Conservation (phyloP, 306 rosid species). For the Trifolium dubium region DNA sequence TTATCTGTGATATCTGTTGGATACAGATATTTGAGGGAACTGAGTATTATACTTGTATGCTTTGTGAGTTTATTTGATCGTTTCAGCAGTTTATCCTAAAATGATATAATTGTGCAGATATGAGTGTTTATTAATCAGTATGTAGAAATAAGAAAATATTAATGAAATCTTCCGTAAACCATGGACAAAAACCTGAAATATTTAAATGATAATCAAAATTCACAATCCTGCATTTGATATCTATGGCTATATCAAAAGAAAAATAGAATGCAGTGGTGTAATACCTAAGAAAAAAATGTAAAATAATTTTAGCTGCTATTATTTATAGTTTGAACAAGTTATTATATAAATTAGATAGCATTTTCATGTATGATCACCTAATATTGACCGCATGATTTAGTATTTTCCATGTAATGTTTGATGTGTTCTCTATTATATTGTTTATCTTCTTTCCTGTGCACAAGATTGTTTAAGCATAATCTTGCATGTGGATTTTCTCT, state of each 20-base stretch:
- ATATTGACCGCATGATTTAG: slow-evolving; percentile 23
- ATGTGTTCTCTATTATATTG: slow-evolving; percentile 21
- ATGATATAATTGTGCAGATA: neutral
- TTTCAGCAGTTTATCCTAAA: slow-evolving; percentile 1
- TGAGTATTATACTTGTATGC: slow-evolving; percentile 20
- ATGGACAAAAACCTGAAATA: slow-evolving; percentile 7
- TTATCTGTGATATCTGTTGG: slow-evolving; percentile 19
- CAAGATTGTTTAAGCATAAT: slow-evolving; percentile 21
- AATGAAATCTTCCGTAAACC: slow-evolving; percentile 20
- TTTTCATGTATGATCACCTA: slow-evolving; percentile 26
- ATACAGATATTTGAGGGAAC: slow-evolving; percentile 25
- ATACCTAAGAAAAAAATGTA: slow-evolving; percentile 8
- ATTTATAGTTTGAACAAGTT: slow-evolving; percentile 9
- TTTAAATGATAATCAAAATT: slow-evolving; percentile 21
- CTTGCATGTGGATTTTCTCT: slow-evolving; percentile 12
- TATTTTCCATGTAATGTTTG: slow-evolving; percentile 27
- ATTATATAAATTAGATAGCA: slow-evolving; percentile 4
- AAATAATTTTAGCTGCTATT: slow-evolving; percentile 19
- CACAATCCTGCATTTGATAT: slow-evolving; percentile 20
- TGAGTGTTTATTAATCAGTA: slow-evolving; percentile 3
- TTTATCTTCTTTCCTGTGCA: slow-evolving; percentile 16
- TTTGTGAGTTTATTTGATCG: neutral
- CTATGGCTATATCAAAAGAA: slow-evolving; percentile 10
- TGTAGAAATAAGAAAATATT: slow-evolving; percentile 5
- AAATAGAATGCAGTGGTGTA: slow-evolving; percentile 1